Evolutionary conservation across 2,329 filamentous ascomycete genomes (phyloP), one percentile per base, ranked within the genome.

Genomic region (Pestalotiopsis sp.): DNA sequence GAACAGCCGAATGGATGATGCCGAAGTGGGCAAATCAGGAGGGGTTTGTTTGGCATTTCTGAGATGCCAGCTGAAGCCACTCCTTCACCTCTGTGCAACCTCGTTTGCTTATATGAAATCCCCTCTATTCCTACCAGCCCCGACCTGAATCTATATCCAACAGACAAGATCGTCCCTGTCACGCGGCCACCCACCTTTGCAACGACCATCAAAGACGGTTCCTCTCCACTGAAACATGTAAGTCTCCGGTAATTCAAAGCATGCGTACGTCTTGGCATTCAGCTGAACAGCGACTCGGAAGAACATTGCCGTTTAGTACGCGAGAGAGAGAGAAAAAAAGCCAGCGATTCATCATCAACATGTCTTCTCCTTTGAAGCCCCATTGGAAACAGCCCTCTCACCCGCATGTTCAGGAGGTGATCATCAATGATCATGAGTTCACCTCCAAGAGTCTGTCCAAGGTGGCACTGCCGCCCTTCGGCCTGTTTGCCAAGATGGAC

Each of bases 401-500:
- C 78, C 85, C 87, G 11, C 75, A 81, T 58, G 79, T 89, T 72
- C 87, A 89, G 74, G 79, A 88, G 68, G 87, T 90, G 73, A 77
- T 88, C 73, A 78, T 84, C 76, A 83, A 84, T 74, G 80, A 84
- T 66, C 78, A 81, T 69, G 82, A 84, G 68, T 91, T 87, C 79
- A 85, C 84, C 70, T 87, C 88, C 70, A 89, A 88, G 78, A 89
- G 87, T 74, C 75, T 88, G 70, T 89, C 88, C 55, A 84, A 79
- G 70, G 78, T 87, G 67, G 72, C 81, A 20, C 79, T 91, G 58
- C 83, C 88, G 1, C 86, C 89, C 2, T 91, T 91, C 78, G 88
- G 85, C 44, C 80, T 92, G 61, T 92, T 88, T 69, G 90, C 91
- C 65, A 90, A 89, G 76, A 79, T 94, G 76, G 81, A 82, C 48